Evolutionary conservation across 108 stramenopile species (phyloP).

Genomic region (Nannochloropsis gaditana): DNA sequence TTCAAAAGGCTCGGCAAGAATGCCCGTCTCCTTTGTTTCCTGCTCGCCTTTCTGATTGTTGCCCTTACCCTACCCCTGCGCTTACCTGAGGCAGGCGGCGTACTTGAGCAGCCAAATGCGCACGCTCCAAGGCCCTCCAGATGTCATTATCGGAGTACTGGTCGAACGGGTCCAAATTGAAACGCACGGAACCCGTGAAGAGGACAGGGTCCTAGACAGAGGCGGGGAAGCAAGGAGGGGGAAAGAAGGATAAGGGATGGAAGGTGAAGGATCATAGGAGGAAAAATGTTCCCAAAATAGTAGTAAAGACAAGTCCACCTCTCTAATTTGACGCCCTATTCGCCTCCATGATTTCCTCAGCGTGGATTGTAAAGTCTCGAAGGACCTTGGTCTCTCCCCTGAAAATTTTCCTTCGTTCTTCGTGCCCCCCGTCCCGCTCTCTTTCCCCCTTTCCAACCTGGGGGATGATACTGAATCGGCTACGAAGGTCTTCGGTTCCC

Average conservation of each 20-base stretch:
- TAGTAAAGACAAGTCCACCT: background rate
- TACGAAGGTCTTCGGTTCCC: slow-evolving; percentile 67
- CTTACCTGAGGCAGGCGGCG: background rate
- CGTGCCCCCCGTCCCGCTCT: background rate
- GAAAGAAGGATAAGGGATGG: background rate
- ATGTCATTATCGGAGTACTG: slow-evolving; percentile 59
- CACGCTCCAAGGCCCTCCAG: background rate
- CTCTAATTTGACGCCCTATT: background rate
- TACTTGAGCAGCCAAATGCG: background rate
- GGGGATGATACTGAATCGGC: slow-evolving; percentile 72
- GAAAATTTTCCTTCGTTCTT: background rate
- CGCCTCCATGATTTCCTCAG: too few species aligned
- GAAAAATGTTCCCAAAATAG: background rate
- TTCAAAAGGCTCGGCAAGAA: background rate
- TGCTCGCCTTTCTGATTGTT: background rate
- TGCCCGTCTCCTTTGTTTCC: background rate
- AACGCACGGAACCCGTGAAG: slow-evolving; percentile 72
- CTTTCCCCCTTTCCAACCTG: slow-evolving; percentile 50
- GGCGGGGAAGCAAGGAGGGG: too few species aligned
- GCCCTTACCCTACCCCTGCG: too few species aligned
- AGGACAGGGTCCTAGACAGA: slow-evolving; percentile 59
- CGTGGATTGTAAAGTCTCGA: too few species aligned
- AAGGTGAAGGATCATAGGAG: background rate
- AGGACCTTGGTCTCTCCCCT: background rate
- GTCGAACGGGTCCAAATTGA: slow-evolving; percentile 69